Percentiles rank a stretch among this genome's conserved stretches.
Evolutionary conservation across 345 rosid species (phyloP).

Genomic region (Rhizophora apiculata): DNA sequence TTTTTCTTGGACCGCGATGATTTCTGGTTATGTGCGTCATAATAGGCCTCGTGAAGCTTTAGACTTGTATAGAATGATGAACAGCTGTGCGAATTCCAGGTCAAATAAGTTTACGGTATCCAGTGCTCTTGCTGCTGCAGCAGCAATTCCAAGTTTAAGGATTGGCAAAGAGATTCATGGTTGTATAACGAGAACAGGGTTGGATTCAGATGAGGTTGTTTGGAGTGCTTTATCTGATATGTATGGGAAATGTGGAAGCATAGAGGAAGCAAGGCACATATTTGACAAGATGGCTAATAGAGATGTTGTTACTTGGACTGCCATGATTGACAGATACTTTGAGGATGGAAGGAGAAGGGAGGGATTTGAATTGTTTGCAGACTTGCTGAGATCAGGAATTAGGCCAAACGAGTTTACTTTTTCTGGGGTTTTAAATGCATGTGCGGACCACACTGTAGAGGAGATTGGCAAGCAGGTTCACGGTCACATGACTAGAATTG

Average conservation of each 20-base stretch:
- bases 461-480: slow-evolving; percentile 78
- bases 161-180: slow-evolving; percentile 82
- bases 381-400: slow-evolving; percentile 47
- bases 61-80: slow-evolving; percentile 50
- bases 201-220: slow-evolving; percentile 82
- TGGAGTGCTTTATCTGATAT: slow-evolving; percentile 86
- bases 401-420: slow-evolving; percentile 80
- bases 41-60: slow-evolving; percentile 55
- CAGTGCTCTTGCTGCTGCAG: slow-evolving; percentile 69
- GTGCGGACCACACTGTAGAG: slow-evolving; percentile 59
- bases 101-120: slow-evolving; percentile 63
- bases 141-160: slow-evolving; percentile 49
- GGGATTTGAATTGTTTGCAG: slow-evolving; percentile 61
- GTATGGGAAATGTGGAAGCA: slow-evolving; percentile 87
- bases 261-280: slow-evolving; percentile 63
- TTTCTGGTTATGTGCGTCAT: slow-evolving; percentile 63
- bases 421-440: slow-evolving; percentile 72
- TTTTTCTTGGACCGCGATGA: slow-evolving; percentile 89
- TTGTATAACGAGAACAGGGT: slow-evolving; percentile 52
- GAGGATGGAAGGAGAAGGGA: slow-evolving; percentile 55
- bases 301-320: slow-evolving; percentile 87
- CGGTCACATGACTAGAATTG: slow-evolving; percentile 64
- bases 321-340: slow-evolving; percentile 77
- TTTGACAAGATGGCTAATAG: slow-evolving; percentile 58
- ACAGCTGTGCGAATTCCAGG: slow-evolving; percentile 25